Evolutionary conservation across 2,329 filamentous ascomycete genomes (phyloP).

Genomic region (Raffaelea deltoideospora): DNA sequence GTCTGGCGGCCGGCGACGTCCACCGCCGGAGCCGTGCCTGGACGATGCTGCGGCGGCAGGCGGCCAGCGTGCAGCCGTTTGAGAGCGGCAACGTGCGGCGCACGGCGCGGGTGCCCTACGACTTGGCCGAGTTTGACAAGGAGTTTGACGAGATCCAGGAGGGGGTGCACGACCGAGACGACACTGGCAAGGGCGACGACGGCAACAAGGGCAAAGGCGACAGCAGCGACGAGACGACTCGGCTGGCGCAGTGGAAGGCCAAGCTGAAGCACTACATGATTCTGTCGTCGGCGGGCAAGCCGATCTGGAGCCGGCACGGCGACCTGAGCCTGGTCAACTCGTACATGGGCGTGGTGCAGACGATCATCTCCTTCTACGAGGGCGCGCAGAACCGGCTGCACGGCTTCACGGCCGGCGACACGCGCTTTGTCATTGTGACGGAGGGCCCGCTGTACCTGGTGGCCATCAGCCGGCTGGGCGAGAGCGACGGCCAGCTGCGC

Average conservation of each 20-base stretch:
- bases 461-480: slow-evolving; percentile 80
- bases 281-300: slow-evolving; percentile 88
- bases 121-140: slow-evolving; percentile 50
- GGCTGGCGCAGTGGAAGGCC: slow-evolving; percentile 66
- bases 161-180: slow-evolving; percentile 19
- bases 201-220: no score
- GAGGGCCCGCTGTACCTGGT: slow-evolving; percentile 85
- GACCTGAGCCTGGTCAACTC: slow-evolving; percentile 80
- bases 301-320: slow-evolving; percentile 91
- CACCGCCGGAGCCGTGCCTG: slow-evolving; percentile 53
- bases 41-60: slow-evolving; percentile 49
- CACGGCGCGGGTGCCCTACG: slow-evolving; percentile 25
- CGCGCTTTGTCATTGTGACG: slow-evolving; percentile 72
- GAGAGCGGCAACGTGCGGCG: slow-evolving; percentile 38
- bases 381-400: slow-evolving; percentile 60
- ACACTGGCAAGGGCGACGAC: slow-evolving; percentile 18
- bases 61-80: slow-evolving; percentile 44
- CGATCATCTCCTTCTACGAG: slow-evolving; percentile 94
- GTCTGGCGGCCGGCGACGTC: slow-evolving; percentile 60
- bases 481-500: slow-evolving; percentile 78
- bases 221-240: slow-evolving; percentile 37
- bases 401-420: slow-evolving; percentile 74
- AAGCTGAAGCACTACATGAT: slow-evolving; percentile 98
- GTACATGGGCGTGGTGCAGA: slow-evolving; percentile 90
- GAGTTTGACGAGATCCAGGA: slow-evolving; percentile 69